A percentile compares a stretch with the other conserved stretches of the same genome.
These are phyloP conservation scores for Leptomonas pyrrhocoris DNA, from an alignment of 208 protist species.

Conservation along the genomic window DNA sequence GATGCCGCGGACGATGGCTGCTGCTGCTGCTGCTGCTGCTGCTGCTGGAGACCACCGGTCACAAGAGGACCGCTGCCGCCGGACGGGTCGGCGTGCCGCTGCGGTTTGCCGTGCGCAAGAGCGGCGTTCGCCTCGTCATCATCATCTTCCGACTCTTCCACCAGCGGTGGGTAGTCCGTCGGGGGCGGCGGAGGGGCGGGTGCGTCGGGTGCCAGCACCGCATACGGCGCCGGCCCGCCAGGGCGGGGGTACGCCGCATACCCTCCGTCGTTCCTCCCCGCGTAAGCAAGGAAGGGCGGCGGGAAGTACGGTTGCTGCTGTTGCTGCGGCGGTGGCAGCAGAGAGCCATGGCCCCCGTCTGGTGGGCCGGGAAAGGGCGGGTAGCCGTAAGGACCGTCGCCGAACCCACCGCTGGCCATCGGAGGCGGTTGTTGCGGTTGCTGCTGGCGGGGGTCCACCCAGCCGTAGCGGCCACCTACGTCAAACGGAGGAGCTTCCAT, in stretches of 20 bases:
- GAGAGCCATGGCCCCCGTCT: neutral
- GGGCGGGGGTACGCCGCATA: neutral
- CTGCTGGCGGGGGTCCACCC: conserved; percentile 13
- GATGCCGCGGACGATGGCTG: neutral
- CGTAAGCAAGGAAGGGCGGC: neutral
- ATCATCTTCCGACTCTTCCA: conserved; percentile 24
- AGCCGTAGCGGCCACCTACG: neutral
- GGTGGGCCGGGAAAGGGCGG: neutral
- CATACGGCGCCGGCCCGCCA: conserved; percentile 1
- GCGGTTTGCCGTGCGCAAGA: conserved; percentile 3
- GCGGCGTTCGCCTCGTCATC: neutral
- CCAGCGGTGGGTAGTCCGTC: conserved; percentile 21
- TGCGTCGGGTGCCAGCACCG: neutral
- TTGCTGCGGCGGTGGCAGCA: neutral
- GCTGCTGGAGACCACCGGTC: neutral
- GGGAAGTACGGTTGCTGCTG: conserved; percentile 6
- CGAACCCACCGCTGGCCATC: neutral
- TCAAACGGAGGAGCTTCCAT: neutral
- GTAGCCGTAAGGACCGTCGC: conserved; percentile 2
- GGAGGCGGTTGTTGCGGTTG: neutral
- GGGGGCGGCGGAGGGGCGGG: neutral
- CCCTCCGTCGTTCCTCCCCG: too few relatives aligned
- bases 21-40: conserved; percentile 12
- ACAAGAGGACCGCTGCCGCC: conserved; percentile 1
- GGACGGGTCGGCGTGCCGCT: too few relatives aligned